These are phyloP conservation scores for Penicillium paneum DNA, from an alignment of 2,329 filamentous ascomycete genomes.

Conservation along the genomic window DNA sequence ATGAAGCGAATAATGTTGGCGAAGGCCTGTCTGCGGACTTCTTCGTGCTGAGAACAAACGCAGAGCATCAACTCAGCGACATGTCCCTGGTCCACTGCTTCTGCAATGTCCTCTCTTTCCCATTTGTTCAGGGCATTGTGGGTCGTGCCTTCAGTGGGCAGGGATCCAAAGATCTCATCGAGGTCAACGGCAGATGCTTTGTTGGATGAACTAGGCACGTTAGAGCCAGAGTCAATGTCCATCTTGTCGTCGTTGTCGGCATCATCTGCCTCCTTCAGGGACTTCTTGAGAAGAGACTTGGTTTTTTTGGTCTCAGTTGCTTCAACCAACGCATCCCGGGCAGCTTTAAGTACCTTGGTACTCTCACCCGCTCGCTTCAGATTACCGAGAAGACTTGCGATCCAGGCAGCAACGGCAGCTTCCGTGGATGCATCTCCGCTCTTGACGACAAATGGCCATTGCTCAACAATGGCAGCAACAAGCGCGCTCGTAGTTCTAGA, in stretches of 20 bases:
- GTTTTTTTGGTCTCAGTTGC: constrained; percentile 40
- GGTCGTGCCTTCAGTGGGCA: constrained; percentile 46
- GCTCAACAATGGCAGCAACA: constrained; percentile 68
- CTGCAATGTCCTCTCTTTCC: constrained; percentile 72
- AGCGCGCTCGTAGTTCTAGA: constrained; percentile 58
- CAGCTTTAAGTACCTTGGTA: constrained; percentile 43
- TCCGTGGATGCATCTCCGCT: constrained; percentile 46
- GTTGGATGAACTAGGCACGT: neutral
- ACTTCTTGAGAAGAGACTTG: constrained; percentile 36
- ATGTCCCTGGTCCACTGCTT: constrained; percentile 74
- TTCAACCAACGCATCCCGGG: constrained; percentile 46
- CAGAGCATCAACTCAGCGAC: constrained; percentile 68
- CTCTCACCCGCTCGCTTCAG: constrained; percentile 55
- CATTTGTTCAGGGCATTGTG: constrained; percentile 56
- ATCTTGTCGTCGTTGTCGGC: constrained; percentile 12
- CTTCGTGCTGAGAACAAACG: constrained; percentile 69
- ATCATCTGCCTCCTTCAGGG: constrained; percentile 34
- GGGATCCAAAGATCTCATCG: constrained; percentile 51
- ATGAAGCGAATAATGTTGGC: constrained; percentile 43
- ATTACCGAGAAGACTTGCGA: constrained; percentile 57
- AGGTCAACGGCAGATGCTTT: constrained; percentile 44
- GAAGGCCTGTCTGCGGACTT: constrained; percentile 73
- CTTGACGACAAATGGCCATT: constrained; percentile 67
- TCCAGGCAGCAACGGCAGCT: constrained; percentile 54
- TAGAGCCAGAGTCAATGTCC: constrained; percentile 18